phyloP scores from a whole-genome alignment of 1,284 basidiomycete genomes.

The Schizopora paradoxa region DNA sequence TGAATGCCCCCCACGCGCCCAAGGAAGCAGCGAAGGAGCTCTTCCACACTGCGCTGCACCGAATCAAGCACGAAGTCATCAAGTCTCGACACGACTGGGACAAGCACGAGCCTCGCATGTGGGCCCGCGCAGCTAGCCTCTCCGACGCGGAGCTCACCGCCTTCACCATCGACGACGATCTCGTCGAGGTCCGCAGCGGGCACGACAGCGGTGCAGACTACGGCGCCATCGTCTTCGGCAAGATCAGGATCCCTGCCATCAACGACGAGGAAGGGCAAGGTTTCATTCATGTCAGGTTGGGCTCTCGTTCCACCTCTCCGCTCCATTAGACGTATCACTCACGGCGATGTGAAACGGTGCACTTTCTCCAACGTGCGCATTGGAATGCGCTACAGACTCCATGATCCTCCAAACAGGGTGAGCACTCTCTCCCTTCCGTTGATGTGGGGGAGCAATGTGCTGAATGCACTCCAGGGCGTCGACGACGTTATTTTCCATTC shows the following conservation, averaged over 20 bases:
- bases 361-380: constrained; percentile 8
- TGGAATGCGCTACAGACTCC: constrained; percentile 39
- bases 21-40: constrained; percentile 54
- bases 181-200: constrained; percentile 49
- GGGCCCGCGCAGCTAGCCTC: constrained; percentile 50
- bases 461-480: constrained; percentile 40
- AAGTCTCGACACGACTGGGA: constrained; percentile 66
- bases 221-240: constrained; percentile 69
- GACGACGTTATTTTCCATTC: constrained; percentile 68
- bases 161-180: constrained; percentile 52
- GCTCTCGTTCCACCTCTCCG: constrained; percentile 6
- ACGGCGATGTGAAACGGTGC: constrained; percentile 13
- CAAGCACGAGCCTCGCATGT: constrained; percentile 69
- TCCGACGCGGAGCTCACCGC: constrained; percentile 46
- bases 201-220: constrained; percentile 51
- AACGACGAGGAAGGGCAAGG: constrained; percentile 57
- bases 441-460: constrained; percentile 5
- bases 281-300: constrained; percentile 64
- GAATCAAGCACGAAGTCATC: constrained; percentile 58
- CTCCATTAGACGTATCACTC: constrained; percentile 10
- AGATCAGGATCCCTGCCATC: constrained; percentile 65
- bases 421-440: constrained; percentile 18
- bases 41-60: constrained; percentile 46
- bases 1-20: constrained; percentile 57
- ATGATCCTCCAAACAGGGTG: constrained; percentile 70